Percentiles rank a stretch among this genome's conserved stretches.
phyloP scores from a whole-genome alignment of 164 flowering plant genomes.

The Litsea cubeba region DNA sequence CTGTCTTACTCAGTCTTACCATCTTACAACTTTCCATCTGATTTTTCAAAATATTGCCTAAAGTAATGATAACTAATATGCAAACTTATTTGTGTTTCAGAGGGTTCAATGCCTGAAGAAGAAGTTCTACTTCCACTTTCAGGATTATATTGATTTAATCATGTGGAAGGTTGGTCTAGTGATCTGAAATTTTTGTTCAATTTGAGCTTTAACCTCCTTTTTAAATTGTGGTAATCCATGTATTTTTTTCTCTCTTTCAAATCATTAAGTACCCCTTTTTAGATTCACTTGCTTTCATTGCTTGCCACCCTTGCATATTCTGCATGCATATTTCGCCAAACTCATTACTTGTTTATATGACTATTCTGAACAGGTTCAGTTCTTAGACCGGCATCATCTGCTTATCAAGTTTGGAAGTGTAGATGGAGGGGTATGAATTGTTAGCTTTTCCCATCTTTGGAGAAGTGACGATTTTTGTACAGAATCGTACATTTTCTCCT shows the following conservation, averaged over 20 bases:
- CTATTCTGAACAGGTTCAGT: constrained; percentile 66
- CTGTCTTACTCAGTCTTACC: not conserved
- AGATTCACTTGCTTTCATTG: not conserved
- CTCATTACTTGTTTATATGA: constrained; percentile 4
- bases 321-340: not conserved
- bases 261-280: not conserved
- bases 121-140: constrained; percentile 91
- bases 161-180: constrained; percentile 79
- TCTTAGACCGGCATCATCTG: constrained; percentile 91
- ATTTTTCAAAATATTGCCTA: not conserved
- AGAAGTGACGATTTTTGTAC: not conserved
- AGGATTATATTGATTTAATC: constrained; percentile 90
- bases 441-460: constrained; percentile 5
- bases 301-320: not conserved
- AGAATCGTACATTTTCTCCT: not conserved
- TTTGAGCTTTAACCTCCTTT: not conserved
- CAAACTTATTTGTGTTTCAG: constrained; percentile 36
- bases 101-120: constrained; percentile 81
- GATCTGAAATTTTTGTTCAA: not conserved
- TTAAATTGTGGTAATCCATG: not conserved
- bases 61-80: not conserved
- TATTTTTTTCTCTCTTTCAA: not conserved
- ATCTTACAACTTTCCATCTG: not conserved
- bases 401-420: constrained; percentile 94
- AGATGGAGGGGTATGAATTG: constrained; percentile 83